Conservation (phyloP, 2,329 filamentous ascomycete species). For the Neocucurbitaria cava region DNA sequence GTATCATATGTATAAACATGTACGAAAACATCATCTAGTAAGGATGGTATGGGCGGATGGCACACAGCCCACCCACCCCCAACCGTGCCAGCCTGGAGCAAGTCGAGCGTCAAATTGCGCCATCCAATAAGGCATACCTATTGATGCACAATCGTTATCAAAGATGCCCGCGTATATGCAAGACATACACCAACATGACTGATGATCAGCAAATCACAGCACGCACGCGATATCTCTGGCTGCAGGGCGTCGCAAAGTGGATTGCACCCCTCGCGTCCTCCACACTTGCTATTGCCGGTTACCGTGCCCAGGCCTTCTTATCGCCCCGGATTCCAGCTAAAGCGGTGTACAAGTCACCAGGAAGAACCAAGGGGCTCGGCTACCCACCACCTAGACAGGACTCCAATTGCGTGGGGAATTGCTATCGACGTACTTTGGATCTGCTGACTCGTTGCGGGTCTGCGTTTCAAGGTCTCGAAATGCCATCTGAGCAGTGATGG, state of each 20-base stretch:
- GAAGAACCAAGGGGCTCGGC: background rate
- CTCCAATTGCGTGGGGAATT: background rate
- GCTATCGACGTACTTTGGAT: background rate
- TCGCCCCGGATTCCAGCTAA: background rate
- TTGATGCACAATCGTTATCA: conserved; percentile 13
- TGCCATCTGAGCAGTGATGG: conserved; percentile 8
- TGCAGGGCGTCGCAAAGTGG: conserved; percentile 13
- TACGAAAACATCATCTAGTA: background rate
- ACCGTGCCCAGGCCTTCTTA: conserved; percentile 9
- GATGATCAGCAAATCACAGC: conserved; percentile 3
- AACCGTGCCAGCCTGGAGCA: conserved; percentile 1
- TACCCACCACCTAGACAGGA: no score
- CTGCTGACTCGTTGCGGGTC: conserved; percentile 1
- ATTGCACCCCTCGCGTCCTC: conserved; percentile 9
- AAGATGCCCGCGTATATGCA: conserved; percentile 4
- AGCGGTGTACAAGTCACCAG: background rate
- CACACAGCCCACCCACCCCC: background rate
- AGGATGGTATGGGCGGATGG: background rate
- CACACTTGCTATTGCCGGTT: conserved; percentile 6
- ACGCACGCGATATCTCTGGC: conserved; percentile 2
- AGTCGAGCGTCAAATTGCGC: background rate
- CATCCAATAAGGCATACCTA: conserved; percentile 2
- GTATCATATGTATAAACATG: conserved; percentile 8
- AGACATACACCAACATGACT: conserved; percentile 5
- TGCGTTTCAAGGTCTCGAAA: background rate